These are phyloP conservation scores for Osmozyma mogii DNA, from an alignment of 805 yeast species.

Conservation along the genomic window DNA sequence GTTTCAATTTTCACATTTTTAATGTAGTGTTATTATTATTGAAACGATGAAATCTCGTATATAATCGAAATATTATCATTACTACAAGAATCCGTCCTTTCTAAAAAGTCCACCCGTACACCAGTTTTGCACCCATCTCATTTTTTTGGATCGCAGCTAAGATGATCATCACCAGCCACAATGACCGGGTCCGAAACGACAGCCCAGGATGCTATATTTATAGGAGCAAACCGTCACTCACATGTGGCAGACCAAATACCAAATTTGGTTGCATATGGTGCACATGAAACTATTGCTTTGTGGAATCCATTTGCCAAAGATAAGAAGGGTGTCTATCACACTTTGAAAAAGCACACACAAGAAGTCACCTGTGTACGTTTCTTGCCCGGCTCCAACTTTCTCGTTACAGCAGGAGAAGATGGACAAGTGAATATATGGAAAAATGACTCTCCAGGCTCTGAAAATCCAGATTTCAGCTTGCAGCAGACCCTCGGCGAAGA, in stretches of 20 bases:
- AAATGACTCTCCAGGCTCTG: slow-evolving; percentile 10
- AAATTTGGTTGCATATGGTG: slow-evolving; percentile 59
- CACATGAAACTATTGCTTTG: slow-evolving; percentile 55
- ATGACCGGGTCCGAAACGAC: slow-evolving; percentile 1
- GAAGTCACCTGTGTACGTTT: slow-evolving; percentile 61
- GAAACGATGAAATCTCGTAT: too few species aligned
- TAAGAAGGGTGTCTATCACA: slow-evolving; percentile 40
- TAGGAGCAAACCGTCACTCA: slow-evolving; percentile 66
- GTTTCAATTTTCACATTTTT: too few species aligned
- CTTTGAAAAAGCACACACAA: slow-evolving; percentile 53
- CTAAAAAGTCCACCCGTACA: slow-evolving; percentile 3
- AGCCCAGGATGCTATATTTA: slow-evolving; percentile 48
- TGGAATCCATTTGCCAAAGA: slow-evolving; percentile 49
- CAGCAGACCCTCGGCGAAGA: slow-evolving; percentile 33
- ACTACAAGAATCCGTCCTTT: too few species aligned
- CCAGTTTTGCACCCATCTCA: slow-evolving; percentile 4
- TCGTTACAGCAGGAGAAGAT: slow-evolving; percentile 68
- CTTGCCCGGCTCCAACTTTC: slow-evolving; percentile 32
- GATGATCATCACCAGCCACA: neutral
- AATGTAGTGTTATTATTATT: too few species aligned
- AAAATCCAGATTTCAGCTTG: slow-evolving; percentile 18
- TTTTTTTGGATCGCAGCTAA: slow-evolving; percentile 1
- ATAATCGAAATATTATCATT: too few species aligned
- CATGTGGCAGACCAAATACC: slow-evolving; percentile 47
- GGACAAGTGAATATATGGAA: slow-evolving; percentile 56